These are phyloP conservation scores for Sporothrix mexicana DNA, from an alignment of 2,329 filamentous ascomycete species.

Conservation along the genomic window DNA sequence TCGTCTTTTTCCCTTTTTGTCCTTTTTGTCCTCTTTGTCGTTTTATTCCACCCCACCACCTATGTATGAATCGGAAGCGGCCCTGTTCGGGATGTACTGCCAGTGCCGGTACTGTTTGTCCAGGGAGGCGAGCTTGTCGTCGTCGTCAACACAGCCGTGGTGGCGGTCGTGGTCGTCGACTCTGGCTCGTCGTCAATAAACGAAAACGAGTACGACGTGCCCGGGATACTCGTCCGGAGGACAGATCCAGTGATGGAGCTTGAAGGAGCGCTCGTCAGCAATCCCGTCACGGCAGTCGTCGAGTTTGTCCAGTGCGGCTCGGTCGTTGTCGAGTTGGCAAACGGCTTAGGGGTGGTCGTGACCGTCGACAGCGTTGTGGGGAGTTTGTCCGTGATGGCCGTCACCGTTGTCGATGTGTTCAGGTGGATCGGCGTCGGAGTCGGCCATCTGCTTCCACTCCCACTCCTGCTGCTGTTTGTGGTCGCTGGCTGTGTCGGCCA, in stretches of 20 bases:
- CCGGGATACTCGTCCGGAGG: not conserved
- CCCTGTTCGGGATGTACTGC: not conserved
- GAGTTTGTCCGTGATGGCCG: not conserved
- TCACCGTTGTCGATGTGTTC: not conserved
- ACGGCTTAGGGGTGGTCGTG: not conserved
- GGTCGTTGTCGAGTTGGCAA: not conserved
- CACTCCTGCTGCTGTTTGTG: not conserved
- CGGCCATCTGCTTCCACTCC: not conserved
- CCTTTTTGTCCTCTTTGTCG: not conserved
- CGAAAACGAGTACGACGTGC: conserved; percentile 1
- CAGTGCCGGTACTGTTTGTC: not conserved
- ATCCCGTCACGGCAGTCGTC: not conserved
- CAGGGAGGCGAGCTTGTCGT: not conserved
- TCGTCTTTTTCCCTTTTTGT: too few species aligned
- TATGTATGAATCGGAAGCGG: not conserved
- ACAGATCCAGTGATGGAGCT: not conserved
- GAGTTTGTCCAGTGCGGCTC: not conserved
- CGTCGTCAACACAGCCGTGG: not conserved
- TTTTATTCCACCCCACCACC: too few species aligned
- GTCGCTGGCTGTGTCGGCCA: not conserved
- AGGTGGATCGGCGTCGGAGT: not conserved
- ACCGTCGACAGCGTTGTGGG: not conserved
- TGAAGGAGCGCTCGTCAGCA: not conserved
- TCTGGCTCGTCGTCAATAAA: conserved; percentile 4
- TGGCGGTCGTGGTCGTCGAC: not conserved